Evolutionary conservation across 768 basidiomycete species (phyloP).

Genomic region (Asterophora lycoperdoides): DNA sequence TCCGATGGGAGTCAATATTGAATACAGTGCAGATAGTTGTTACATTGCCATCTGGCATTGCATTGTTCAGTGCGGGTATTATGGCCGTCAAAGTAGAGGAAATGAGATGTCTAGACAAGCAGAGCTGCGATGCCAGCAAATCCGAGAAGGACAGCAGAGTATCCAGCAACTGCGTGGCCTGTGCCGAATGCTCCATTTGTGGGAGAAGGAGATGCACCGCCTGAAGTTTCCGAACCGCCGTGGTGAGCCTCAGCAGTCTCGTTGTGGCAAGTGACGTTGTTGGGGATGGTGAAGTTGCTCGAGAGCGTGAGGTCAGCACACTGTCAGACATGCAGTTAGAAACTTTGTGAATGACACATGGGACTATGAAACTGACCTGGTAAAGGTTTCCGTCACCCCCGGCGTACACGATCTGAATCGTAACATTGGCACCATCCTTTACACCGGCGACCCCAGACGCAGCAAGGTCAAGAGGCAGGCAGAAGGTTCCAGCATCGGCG

Average conservation of each 20-base stretch:
- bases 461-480: constrained; percentile 60
- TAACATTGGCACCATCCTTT: constrained; percentile 63
- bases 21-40: too few species aligned
- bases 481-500: constrained; percentile 51
- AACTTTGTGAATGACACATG: constrained; percentile 14
- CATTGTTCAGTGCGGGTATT: background rate
- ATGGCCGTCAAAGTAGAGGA: background rate
- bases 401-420: constrained; percentile 56
- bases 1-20: too few species aligned
- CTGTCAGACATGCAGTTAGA: constrained; percentile 31
- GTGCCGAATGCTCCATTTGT: constrained; percentile 2
- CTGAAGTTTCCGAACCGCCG: constrained; percentile 3
- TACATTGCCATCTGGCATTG: background rate
- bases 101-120: background rate
- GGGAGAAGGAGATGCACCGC: constrained; percentile 12
- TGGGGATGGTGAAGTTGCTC: constrained; percentile 42
- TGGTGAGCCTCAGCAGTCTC: constrained; percentile 19
- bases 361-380: constrained; percentile 39
- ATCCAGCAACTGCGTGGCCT: constrained; percentile 2
- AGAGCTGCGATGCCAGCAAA: background rate
- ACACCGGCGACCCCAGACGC: constrained; percentile 40
- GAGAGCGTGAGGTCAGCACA: constrained; percentile 74
- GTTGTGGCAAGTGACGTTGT: constrained; percentile 37
- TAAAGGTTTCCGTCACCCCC: constrained; percentile 68
- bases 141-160: constrained; percentile 2